Conservation (phyloP, 2,329 filamentous ascomycete species). For the Fusarium proliferatum region DNA sequence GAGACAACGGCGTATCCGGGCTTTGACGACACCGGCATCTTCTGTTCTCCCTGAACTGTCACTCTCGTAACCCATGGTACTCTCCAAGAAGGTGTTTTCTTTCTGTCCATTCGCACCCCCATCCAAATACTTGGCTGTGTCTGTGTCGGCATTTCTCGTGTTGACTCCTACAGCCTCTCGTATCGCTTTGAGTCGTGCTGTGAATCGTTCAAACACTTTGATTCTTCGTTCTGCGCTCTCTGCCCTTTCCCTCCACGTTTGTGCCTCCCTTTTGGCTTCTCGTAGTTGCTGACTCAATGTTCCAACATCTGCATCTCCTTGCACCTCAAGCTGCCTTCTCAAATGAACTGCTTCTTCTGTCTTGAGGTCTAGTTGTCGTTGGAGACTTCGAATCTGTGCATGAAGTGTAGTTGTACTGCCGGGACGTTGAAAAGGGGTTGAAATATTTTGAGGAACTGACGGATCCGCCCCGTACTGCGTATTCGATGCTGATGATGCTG, state of each 20-base stretch:
- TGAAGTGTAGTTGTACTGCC: constrained; percentile 55
- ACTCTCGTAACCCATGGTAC: constrained; percentile 16
- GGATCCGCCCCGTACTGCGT: not conserved
- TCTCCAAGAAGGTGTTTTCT: not conserved
- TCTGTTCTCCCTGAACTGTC: constrained; percentile 42
- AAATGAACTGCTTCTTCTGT: constrained; percentile 60
- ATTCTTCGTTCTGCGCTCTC: constrained; percentile 66
- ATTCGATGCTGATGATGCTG: constrained; percentile 47
- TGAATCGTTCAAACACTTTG: constrained; percentile 59
- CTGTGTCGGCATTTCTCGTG: not conserved
- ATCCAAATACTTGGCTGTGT: not conserved
- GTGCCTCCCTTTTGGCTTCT: constrained; percentile 47
- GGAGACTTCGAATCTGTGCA: constrained; percentile 61
- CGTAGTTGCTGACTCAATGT: constrained; percentile 62
- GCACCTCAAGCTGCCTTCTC: constrained; percentile 58
- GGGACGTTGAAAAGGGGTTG: constrained; percentile 36
- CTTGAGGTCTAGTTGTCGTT: constrained; percentile 58
- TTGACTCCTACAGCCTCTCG: constrained; percentile 33
- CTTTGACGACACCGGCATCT: constrained; percentile 41
- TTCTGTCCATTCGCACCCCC: not conserved
- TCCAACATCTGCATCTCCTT: constrained; percentile 56
- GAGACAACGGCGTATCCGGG: constrained; percentile 44
- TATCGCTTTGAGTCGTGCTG: constrained; percentile 49
- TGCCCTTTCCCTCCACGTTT: constrained; percentile 65
- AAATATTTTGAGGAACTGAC: not conserved